These are phyloP conservation scores for Obelidium mucronatum DNA, from an alignment of 192 early-diverging fungal species.

Conservation along the genomic window DNA sequence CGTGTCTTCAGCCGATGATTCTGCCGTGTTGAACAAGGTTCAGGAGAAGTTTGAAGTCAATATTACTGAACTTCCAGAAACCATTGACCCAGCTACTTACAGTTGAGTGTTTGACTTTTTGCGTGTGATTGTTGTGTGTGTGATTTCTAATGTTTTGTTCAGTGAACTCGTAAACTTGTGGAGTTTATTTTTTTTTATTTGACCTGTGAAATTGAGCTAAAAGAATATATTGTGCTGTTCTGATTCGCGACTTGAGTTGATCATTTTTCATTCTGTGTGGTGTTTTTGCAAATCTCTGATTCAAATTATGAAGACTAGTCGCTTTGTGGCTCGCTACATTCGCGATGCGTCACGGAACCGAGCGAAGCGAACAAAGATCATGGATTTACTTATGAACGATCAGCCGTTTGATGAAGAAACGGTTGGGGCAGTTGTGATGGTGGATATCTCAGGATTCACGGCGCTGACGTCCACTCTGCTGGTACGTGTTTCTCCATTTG, in stretches of 20 bases:
- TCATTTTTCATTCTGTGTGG: too few species aligned
- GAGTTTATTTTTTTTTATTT: conserved; percentile 1
- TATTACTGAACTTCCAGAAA: conserved; percentile 85
- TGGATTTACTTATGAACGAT: conserved; percentile 24
- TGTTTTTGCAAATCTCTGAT: background rate
- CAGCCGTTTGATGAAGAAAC: conserved; percentile 38
- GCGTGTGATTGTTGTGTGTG: background rate
- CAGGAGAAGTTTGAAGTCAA: conserved; percentile 97
- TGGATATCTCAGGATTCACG: conserved; percentile 44
- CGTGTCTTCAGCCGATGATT: conserved; percentile 85
- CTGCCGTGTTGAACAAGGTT: conserved; percentile 77
- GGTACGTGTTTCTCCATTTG: background rate
- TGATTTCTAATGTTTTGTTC: background rate
- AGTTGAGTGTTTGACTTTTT: conserved; percentile 54
- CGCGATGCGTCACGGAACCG: conserved; percentile 10
- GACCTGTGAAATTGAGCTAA: background rate
- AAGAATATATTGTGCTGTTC: too few species aligned
- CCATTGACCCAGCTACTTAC: conserved; percentile 86
- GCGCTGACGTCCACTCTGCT: conserved; percentile 39
- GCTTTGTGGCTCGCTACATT: conserved; percentile 35
- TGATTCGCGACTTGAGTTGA: too few species aligned
- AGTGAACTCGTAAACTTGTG: conserved; percentile 39
- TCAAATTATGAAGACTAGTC: conserved; percentile 24
- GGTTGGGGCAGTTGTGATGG: conserved; percentile 36
- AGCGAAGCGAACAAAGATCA: conserved; percentile 29